phyloP scores from a whole-genome alignment of 106 monocot species.

The Allium fistulosum region DNA sequence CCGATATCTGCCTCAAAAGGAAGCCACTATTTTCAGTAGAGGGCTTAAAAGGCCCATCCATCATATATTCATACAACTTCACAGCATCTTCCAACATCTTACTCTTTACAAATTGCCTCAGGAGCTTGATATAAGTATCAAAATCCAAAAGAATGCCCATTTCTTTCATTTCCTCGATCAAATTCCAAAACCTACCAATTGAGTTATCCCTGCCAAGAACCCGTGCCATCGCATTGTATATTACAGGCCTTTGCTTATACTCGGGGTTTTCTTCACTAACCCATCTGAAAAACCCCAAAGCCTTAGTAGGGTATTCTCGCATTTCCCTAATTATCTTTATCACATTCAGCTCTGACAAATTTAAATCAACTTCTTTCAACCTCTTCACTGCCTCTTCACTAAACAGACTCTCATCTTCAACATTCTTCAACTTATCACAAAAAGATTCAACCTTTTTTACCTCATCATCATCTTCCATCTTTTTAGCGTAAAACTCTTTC shows the following conservation, averaged over 20 bases:
- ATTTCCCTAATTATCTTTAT: constrained; percentile 35
- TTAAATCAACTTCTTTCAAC: constrained; percentile 11
- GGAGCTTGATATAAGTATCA: constrained; percentile 79
- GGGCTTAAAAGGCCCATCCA: constrained; percentile 91
- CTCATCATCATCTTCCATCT: neutral
- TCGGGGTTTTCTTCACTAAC: constrained; percentile 9
- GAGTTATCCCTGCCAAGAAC: constrained; percentile 50
- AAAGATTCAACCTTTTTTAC: constrained; percentile 10
- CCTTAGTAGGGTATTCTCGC: constrained; percentile 37
- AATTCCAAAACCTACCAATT: constrained; percentile 49
- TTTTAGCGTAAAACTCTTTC: constrained; percentile 22
- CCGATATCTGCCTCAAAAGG: constrained; percentile 62
- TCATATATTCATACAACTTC: constrained; percentile 80
- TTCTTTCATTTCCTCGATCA: constrained; percentile 52
- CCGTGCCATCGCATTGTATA: constrained; percentile 63
- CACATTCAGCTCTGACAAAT: constrained; percentile 34
- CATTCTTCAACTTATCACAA: constrained; percentile 10
- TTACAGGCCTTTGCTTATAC: constrained; percentile 38
- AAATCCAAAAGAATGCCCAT: constrained; percentile 61
- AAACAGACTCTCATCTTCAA: neutral
- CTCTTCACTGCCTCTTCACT: constrained; percentile 14
- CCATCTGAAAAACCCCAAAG: constrained; percentile 78
- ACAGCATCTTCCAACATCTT: constrained; percentile 67
- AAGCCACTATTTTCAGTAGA: constrained; percentile 57
- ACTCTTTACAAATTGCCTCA: constrained; percentile 46